Evolutionary conservation across 495 filamentous ascomycete species (phyloP).

Genomic region (Hapsidospora chrysogenum): DNA sequence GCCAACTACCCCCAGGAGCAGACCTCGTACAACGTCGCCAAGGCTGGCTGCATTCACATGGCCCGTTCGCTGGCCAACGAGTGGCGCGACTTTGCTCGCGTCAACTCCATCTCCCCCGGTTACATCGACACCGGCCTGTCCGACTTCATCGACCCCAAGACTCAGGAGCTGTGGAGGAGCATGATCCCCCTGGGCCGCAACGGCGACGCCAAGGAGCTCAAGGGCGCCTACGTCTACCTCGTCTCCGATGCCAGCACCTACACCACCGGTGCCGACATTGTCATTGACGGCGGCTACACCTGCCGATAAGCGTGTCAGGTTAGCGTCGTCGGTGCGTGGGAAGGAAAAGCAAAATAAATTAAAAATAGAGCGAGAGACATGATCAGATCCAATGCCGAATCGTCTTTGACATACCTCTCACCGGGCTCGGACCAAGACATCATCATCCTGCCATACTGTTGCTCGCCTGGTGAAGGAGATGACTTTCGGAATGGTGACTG

Average conservation of each 20-base stretch:
- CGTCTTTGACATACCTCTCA: too few species aligned
- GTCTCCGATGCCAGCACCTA: constrained; percentile 50
- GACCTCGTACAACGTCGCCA: constrained; percentile 64
- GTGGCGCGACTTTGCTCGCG: constrained; percentile 62
- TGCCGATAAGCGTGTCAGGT: constrained; percentile 11
- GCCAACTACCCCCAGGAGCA: constrained; percentile 69
- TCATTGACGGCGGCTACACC: constrained; percentile 41
- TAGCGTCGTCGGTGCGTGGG: too few species aligned
- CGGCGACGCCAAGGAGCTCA: constrained; percentile 65
- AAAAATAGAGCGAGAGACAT: too few species aligned
- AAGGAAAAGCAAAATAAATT: too few species aligned
- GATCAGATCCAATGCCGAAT: too few species aligned
- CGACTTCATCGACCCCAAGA: constrained; percentile 56
- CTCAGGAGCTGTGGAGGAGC: constrained; percentile 51
- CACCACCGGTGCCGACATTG: constrained; percentile 33
- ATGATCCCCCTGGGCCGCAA: constrained; percentile 69
- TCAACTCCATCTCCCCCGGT: constrained; percentile 58
- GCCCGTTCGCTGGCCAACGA: constrained; percentile 49
- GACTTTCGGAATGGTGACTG: too few species aligned
- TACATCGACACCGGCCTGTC: constrained; percentile 69
- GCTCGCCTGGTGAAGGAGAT: too few species aligned
- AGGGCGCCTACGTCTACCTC: constrained; percentile 70
- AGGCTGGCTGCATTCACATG: constrained; percentile 39
- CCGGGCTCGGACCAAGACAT: too few species aligned
- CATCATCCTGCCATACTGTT: too few species aligned